Conservation (phyloP, 495 filamentous ascomycete genomes). For the Talaromyces wortmannii region DNA sequence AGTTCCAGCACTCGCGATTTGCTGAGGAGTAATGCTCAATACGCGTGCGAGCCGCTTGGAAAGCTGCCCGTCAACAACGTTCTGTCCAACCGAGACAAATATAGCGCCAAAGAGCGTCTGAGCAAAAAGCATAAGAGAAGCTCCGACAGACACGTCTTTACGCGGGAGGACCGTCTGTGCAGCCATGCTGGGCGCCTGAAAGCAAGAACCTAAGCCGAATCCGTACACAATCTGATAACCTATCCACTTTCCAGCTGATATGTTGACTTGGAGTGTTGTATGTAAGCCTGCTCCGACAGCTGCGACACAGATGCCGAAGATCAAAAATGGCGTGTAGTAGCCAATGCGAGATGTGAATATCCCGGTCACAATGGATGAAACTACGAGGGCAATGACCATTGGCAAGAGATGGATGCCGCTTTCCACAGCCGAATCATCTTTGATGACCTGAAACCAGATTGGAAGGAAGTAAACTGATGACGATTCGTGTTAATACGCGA, state of each 20-base stretch:
- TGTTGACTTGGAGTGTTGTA: slow-evolving; percentile 41
- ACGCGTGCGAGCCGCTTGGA: slow-evolving; percentile 33
- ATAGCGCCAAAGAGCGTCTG: slow-evolving; percentile 54
- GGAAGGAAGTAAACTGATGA: slow-evolving; percentile 6
- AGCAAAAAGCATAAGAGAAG: slow-evolving; percentile 45
- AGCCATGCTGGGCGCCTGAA: slow-evolving; percentile 52
- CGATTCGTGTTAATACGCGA: no score
- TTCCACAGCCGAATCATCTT: slow-evolving; percentile 4
- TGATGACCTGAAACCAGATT: slow-evolving; percentile 12
- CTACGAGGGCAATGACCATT: slow-evolving; percentile 3
- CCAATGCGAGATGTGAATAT: slow-evolving; percentile 1
- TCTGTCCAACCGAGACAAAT: slow-evolving; percentile 56
- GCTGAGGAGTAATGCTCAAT: background rate
- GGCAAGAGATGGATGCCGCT: slow-evolving; percentile 8
- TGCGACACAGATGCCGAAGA: slow-evolving; percentile 36
- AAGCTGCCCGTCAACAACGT: slow-evolving; percentile 55
- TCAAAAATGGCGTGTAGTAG: slow-evolving; percentile 52
- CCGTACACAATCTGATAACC: slow-evolving; percentile 42
- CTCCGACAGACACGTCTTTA: slow-evolving; percentile 50
- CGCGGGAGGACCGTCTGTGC: slow-evolving; percentile 49
- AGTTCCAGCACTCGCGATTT: background rate
- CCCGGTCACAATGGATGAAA: slow-evolving; percentile 5
- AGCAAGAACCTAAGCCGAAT: slow-evolving; percentile 56
- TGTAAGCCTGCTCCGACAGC: slow-evolving; percentile 54
- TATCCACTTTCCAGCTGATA: slow-evolving; percentile 43